These are phyloP conservation scores for Laguncularia racemosa DNA, from an alignment of 345 rosid genomes.

Conservation along the genomic window DNA sequence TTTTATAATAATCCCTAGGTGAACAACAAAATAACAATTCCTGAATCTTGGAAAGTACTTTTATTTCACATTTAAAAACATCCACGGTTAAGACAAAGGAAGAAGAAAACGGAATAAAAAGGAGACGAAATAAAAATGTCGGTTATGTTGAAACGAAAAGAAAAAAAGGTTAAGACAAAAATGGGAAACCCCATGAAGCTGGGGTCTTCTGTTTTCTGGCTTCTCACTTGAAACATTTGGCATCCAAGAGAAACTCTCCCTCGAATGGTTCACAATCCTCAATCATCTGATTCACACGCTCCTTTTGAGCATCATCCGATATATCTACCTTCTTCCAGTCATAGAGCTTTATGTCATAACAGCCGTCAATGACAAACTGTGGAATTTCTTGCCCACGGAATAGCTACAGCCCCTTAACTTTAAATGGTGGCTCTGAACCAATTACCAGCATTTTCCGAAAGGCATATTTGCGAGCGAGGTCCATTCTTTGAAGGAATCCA, in stretches of 20 bases:
- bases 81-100: too few relatives aligned
- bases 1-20: constrained; percentile 49
- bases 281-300: constrained; percentile 90
- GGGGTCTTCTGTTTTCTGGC: neutral
- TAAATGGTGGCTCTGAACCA: constrained; percentile 72
- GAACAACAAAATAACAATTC: constrained; percentile 61
- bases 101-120: too few relatives aligned
- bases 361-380: constrained; percentile 74
- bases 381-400: constrained; percentile 94
- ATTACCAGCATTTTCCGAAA: constrained; percentile 92
- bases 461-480: constrained; percentile 85
- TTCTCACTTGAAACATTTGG: constrained; percentile 91
- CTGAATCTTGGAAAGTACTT: constrained; percentile 53
- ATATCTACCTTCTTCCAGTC: constrained; percentile 90
- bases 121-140: too few relatives aligned
- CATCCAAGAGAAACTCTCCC: constrained; percentile 88
- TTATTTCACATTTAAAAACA: constrained; percentile 55
- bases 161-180: too few relatives aligned
- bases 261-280: constrained; percentile 92
- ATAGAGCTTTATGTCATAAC: constrained; percentile 93
- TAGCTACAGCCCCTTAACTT: constrained; percentile 92
- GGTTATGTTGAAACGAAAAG: too few relatives aligned
- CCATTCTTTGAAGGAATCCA: constrained; percentile 97
- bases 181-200: too few relatives aligned
- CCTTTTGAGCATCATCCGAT: constrained; percentile 80